These are phyloP conservation scores for Citrus medica DNA, from an alignment of 345 rosid species.

Conservation along the genomic window DNA sequence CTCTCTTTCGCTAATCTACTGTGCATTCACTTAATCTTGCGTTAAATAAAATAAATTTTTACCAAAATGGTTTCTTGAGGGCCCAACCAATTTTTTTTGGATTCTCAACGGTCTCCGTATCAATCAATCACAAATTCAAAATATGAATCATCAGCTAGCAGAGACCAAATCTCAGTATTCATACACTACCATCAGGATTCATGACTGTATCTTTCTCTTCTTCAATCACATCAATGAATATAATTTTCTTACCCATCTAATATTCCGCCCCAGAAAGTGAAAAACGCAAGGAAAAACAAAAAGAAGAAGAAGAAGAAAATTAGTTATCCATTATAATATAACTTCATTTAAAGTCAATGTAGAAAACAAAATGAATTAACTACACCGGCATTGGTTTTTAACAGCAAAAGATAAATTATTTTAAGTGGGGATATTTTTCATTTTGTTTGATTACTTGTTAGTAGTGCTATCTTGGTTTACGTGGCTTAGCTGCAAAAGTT, in stretches of 20 bases:
- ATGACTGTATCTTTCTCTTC: background rate
- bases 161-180: slow-evolving; percentile 29
- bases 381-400: slow-evolving; percentile 10
- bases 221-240: slow-evolving; percentile 18
- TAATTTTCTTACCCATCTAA: slow-evolving; percentile 26
- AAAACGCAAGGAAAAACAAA: background rate
- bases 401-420: background rate
- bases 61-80: slow-evolving; percentile 36
- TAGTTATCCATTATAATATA: background rate
- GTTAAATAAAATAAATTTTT: slow-evolving; percentile 14
- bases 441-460: background rate
- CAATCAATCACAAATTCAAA: slow-evolving; percentile 27
- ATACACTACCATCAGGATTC: slow-evolving; percentile 13
- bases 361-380: background rate
- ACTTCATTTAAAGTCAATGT: background rate
- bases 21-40: slow-evolving; percentile 22
- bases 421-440: slow-evolving; percentile 6
- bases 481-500: background rate
- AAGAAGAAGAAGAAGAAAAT: background rate
- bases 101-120: slow-evolving; percentile 25
- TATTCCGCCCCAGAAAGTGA: slow-evolving; percentile 39
- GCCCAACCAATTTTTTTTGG: slow-evolving; percentile 24
- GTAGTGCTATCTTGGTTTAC: background rate
- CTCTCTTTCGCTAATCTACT: slow-evolving; percentile 4
- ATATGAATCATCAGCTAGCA: slow-evolving; percentile 14